Base-by-base conservation (phyloP, 371 early-diverging fungal species). In the Apophysomyces trapeziformis region DNA sequence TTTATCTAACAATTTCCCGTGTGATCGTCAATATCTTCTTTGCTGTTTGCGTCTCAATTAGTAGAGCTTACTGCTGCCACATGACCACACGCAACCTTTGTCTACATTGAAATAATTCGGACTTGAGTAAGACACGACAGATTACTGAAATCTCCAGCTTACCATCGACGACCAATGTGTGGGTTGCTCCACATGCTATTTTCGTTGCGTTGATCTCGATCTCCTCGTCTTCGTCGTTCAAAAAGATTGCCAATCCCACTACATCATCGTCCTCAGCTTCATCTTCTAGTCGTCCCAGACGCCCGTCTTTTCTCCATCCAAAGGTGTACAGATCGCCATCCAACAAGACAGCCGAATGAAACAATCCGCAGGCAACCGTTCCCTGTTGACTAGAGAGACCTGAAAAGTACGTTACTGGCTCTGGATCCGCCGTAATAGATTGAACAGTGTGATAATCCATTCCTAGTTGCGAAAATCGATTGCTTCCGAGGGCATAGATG, bases 121-220 rank as follows among this genome's bases (percentile, higher is more conserved):
- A 43, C 1, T 14, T 43, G 5, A 41, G 21, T 14, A 38, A 44
- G n/a, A 64, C 14, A 57, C 38, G 3, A 4, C 60, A 65, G 12
- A 58, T 26, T 5, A 26, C 32, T 26, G 2, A 2, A 4, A 14
- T 47, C 13, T 38, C 18, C 18, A 56, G 18, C 44, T 56, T 72
- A 75, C 76, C 74, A 60, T 81, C 82, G 13, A 81, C n/a, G n/a
- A 68, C 77, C 36, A 81, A 32, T 14, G 79, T 81, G 61, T 81
- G 82, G 1, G 60, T 44, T 26, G 71, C 50, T 35, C 82, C 82
- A 60, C 82, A 81, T 32, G 45, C 74, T 11, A 70, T 71, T 56
- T 78, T 68, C 6, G 71, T 57, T 1, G 71, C 70, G 60, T 68
- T 37, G 0, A 76, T 61, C 13, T 73, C 75, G 5, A 73, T 56